Base-by-base conservation (phyloP, 2,329 filamentous ascomycete genomes). In the Hypoxylon sp. region DNA sequence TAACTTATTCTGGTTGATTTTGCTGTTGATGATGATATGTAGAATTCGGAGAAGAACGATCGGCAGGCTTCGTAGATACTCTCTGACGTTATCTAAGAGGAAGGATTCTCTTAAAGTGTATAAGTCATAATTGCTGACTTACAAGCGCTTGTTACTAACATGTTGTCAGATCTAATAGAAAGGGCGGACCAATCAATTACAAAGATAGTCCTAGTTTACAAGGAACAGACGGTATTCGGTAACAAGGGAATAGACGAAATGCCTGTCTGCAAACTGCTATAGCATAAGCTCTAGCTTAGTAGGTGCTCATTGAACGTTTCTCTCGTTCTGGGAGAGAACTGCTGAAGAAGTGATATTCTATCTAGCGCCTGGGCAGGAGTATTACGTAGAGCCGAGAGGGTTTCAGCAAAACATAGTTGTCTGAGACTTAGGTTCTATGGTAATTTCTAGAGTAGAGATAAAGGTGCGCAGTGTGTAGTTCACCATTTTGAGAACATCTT, bases 81-180 rank as follows among this genome's bases (percentile, higher is more conserved):
- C 48, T 64, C 42, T 64, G 29, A 64, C 39, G 46, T 65, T 54
- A 66, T 61, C 56, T 52, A 47, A 57, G 51, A 52, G 55, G 46
- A 10, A 48, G 48, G 33, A 55, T 55, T 33, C 35, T 50, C 57
- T 19, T 44, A 35, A 35, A 37, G 48, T 31, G 6, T 24, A 55
- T 46, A 29, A 11, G 52, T 37, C 35, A 37, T 14, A 4, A n/a
- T 33, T 46, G 55, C 54, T 46, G 50, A 48, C 35, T 55, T 48
- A n/a, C 35, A 50, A 29, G 14, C n/a, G 11, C 22, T 54, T 59
- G 50, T 63, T 39, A 55, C 59, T 54, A n/a, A 46, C 46, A 47
- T 50, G 46, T 55, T 37, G 60, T 64, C 55, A 64, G 60, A 52
- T 67, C 47, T 29, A 42, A 57, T 51, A 17, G 9, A 9, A 42